Conservation (phyloP, 495 filamentous ascomycete genomes). For the Trichocladium antarcticum region DNA sequence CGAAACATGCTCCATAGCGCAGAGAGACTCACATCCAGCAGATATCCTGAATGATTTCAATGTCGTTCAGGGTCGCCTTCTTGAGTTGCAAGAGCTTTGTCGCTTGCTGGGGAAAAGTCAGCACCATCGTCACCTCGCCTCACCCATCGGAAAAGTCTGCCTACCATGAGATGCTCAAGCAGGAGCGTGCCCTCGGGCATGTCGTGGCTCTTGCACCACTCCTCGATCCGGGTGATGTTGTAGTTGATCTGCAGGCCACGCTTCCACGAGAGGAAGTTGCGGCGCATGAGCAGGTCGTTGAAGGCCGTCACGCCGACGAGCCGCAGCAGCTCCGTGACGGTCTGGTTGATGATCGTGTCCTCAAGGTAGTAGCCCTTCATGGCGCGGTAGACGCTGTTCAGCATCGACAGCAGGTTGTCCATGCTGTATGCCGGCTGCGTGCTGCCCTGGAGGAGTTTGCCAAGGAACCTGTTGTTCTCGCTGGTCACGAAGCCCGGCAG, state of each 20-base stretch:
- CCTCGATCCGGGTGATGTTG: slow-evolving; percentile 98
- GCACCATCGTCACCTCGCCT: not conserved
- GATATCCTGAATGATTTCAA: slow-evolving; percentile 99
- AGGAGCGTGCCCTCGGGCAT: slow-evolving; percentile 98
- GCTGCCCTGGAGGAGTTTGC: slow-evolving; percentile 83
- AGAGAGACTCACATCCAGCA: slow-evolving; percentile 84
- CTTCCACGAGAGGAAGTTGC: slow-evolving; percentile 99
- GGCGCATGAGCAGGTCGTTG: slow-evolving; percentile 94
- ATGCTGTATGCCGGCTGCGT: slow-evolving; percentile 91
- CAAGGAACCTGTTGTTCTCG: slow-evolving; percentile 94
- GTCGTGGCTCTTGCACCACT: slow-evolving; percentile 99
- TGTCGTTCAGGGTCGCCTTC: slow-evolving; percentile 97
- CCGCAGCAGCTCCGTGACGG: slow-evolving; percentile 82
- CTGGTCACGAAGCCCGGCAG: slow-evolving; percentile 97
- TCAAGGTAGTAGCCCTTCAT: slow-evolving; percentile 98
- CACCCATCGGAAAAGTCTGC: slow-evolving; percentile 13
- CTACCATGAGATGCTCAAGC: slow-evolving; percentile 94
- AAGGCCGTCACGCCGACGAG: slow-evolving; percentile 97
- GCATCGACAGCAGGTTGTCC: slow-evolving; percentile 92
- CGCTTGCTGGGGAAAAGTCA: slow-evolving; percentile 58
- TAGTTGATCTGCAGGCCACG: slow-evolving; percentile 99
- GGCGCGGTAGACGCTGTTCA: slow-evolving; percentile 95
- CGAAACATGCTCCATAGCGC: too few relatives aligned
- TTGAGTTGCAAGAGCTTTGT: slow-evolving; percentile 98
- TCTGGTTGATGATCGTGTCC: slow-evolving; percentile 89